These are phyloP conservation scores for Metrosideros polymorpha DNA, from an alignment of 441 rosid genomes.

Conservation along the genomic window DNA sequence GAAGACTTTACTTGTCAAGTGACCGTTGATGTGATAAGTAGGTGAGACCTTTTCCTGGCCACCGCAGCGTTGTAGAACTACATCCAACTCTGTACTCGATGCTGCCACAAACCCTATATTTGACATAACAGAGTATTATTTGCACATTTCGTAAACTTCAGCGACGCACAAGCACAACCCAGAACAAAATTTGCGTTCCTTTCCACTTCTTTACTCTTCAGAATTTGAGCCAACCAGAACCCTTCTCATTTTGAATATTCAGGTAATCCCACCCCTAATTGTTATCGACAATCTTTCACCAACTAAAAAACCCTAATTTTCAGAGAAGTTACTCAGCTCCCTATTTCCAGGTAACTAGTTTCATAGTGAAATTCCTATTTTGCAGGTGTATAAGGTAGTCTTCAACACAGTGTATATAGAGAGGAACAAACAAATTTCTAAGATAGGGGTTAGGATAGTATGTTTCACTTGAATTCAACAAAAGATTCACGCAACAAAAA, in stretches of 20 bases:
- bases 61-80: background rate
- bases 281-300: background rate
- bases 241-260: background rate
- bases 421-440: background rate
- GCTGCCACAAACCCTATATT: slow-evolving; percentile 7
- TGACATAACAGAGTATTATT: background rate
- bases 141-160: background rate
- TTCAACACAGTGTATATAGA: background rate
- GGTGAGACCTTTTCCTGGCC: slow-evolving; percentile 24
- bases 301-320: background rate
- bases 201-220: background rate
- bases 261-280: background rate
- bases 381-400: background rate
- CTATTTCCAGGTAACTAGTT: background rate
- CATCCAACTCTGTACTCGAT: background rate
- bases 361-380: background rate
- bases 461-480: background rate
- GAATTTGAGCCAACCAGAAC: background rate
- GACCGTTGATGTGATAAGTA: slow-evolving; percentile 21
- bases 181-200: background rate
- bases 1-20: slow-evolving; percentile 17
- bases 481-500: background rate
- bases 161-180: background rate
- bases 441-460: background rate
- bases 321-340: background rate